Evolutionary conservation across 176 grass and related monocot genomes (phyloP).

Genomic region (Musa beccarii): DNA sequence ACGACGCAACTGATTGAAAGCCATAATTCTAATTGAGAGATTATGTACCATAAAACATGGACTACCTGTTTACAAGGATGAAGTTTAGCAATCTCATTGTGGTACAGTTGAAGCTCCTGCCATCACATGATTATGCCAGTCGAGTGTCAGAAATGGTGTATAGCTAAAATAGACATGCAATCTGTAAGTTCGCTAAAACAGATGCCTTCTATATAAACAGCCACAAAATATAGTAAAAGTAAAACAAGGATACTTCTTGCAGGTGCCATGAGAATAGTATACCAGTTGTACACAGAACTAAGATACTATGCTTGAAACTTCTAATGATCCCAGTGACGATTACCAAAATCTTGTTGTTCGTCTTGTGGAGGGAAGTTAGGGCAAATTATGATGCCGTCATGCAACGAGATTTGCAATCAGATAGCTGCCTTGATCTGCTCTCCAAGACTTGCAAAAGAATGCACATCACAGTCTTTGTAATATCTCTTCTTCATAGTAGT

Average conservation of each 20-base stretch:
- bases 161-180: background rate
- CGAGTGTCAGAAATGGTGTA: background rate
- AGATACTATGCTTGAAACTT: too few relatives aligned
- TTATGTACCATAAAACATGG: background rate
- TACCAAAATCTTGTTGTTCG: too few relatives aligned
- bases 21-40: background rate
- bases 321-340: too few relatives aligned
- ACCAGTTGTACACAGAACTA: too few relatives aligned
- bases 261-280: too few relatives aligned
- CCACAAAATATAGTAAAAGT: too few relatives aligned
- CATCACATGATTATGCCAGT: background rate
- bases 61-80: background rate
- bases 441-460: conserved; percentile 3
- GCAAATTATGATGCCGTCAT: background rate
- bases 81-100: background rate
- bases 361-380: too few relatives aligned
- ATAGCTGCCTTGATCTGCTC: background rate
- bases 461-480: background rate
- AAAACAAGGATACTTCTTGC: too few relatives aligned
- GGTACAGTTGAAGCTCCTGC: background rate
- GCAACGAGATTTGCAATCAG: background rate
- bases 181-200: too few relatives aligned
- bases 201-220: too few relatives aligned
- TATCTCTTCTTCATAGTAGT: background rate
- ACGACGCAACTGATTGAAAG: background rate